Base-by-base conservation (phyloP, 1,284 basidiomycete genomes). In the Xerocomus nothofagi region DNA sequence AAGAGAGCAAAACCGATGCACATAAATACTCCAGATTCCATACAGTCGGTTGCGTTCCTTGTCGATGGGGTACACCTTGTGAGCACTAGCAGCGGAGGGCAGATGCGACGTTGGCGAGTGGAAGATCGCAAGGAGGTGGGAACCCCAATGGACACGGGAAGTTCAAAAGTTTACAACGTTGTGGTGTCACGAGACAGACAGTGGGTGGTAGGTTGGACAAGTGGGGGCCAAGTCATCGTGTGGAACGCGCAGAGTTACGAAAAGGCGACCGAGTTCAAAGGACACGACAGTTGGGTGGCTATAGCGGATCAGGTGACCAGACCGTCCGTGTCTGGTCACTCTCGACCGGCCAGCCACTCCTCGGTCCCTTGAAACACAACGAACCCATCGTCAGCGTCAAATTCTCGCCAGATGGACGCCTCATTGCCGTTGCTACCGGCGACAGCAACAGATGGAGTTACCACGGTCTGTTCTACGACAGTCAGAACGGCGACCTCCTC, bases 321-420 rank as follows among this genome's bases (percentile, higher is more conserved):
- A 38, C 51, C 18, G 4, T 20, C 17, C 41, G 41, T 11, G 27
- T 57, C 30, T 55, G 56, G 54, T 44, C 38, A 9, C 32, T 57
- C 12, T 15, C 44, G 2, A 18, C n/a, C 6, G n/a, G 27, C 6
- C 1, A 38, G 17, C 52, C 26, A 14, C 29, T 55, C 0, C 31
- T 58, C 3, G 34, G 23, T 0, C 30, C 48, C 2, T 6, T 33
- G 4, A 4, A 18, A 15, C 44, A 38, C 7, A 4, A 10, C 4
- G 1, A 6, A 24, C 23, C 26, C 23, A 24, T 58, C 10, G 30
- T 36, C 6, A 45, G 36, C 1, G 31, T 33, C 33, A 54, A 41
- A 20, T 53, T 57, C 14, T 57, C 55, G 5, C 51, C 54, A 4
- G 26, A 41, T 7, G 55, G 44, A 12, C 11, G 14, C 4, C 15